Conservation (phyloP, 2,329 filamentous ascomycete genomes). For the Escovopsis weberi region DNA sequence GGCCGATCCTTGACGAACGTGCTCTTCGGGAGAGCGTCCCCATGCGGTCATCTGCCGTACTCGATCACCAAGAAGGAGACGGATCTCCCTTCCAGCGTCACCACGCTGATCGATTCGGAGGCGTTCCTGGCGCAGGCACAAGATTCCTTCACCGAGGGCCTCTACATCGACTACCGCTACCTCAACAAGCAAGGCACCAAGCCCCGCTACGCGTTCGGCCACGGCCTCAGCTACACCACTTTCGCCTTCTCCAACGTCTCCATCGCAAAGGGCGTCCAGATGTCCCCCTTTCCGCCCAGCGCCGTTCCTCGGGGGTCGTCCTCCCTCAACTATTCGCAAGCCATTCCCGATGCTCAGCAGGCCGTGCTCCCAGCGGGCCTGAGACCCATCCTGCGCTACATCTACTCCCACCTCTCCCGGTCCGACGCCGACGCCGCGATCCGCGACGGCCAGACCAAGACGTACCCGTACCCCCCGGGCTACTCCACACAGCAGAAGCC, state of each 20-base stretch:
- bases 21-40: conserved; percentile 61
- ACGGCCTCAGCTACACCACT: conserved; percentile 66
- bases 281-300: conserved; percentile 22
- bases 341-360: conserved; percentile 36
- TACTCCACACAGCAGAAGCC: conserved; percentile 38
- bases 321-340: conserved; percentile 31
- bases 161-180: conserved; percentile 82
- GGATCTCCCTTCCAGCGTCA: conserved; percentile 55
- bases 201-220: conserved; percentile 77
- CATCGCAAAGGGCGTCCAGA: conserved; percentile 31
- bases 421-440: conserved; percentile 26
- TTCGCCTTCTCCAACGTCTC: conserved; percentile 45
- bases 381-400: conserved; percentile 45
- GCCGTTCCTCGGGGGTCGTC: conserved; percentile 21
- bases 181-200: conserved; percentile 64
- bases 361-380: conserved; percentile 46
- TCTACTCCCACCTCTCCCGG: conserved; percentile 51
- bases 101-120: conserved; percentile 31
- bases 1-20: conserved; percentile 70
- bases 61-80: conserved; percentile 56
- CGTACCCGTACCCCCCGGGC: conserved; percentile 50
- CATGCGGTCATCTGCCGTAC: conserved; percentile 72
- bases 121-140: conserved; percentile 49
- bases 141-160: conserved; percentile 67
- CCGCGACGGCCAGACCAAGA: conserved; percentile 18